A percentile compares a stretch with the other conserved stretches of the same genome.
Conservation (phyloP, 2,329 filamentous ascomycete genomes). For the Botrytis fabae region DNA sequence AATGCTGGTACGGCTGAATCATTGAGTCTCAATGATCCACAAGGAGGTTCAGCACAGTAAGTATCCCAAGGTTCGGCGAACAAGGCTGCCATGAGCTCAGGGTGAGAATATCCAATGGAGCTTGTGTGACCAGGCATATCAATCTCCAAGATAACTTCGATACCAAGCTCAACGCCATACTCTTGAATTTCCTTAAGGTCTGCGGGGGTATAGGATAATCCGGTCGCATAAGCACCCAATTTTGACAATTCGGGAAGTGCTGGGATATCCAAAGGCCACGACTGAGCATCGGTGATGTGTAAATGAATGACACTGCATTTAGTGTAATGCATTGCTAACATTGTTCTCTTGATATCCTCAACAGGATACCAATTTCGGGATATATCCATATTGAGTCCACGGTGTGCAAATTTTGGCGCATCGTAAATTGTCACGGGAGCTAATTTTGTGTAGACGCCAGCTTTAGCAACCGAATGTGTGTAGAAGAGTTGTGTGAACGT, state of each 20-base stretch:
- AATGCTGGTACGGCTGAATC: conserved; percentile 68
- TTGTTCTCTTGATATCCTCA: conserved; percentile 66
- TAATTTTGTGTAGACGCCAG: conserved; percentile 64
- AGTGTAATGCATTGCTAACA: conserved; percentile 75
- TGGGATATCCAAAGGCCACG: conserved; percentile 81
- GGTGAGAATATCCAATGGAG: conserved; percentile 63
- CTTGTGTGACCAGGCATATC: conserved; percentile 81
- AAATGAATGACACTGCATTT: conserved; percentile 83
- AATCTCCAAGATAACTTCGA: conserved; percentile 73
- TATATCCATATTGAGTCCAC: conserved; percentile 78
- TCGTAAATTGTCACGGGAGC: conserved; percentile 75
- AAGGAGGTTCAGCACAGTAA: conserved; percentile 64
- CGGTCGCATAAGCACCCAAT: conserved; percentile 71
- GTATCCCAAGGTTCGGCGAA: conserved; percentile 56
- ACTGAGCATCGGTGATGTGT: conserved; percentile 80
- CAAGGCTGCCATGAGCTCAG: conserved; percentile 70
- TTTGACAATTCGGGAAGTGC: conserved; percentile 68
- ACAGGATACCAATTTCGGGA: conserved; percentile 60
- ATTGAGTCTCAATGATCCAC: conserved; percentile 75
- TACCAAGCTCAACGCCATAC: conserved; percentile 67
- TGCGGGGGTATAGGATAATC: conserved; percentile 64
- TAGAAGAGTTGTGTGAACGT: conserved; percentile 81
- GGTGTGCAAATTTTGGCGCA: conserved; percentile 70
- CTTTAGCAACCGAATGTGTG: conserved; percentile 57
- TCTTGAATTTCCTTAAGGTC: conserved; percentile 68